Evolutionary conservation across 2,329 filamentous ascomycete genomes (phyloP).

Genomic region (Graphium sp.): DNA sequence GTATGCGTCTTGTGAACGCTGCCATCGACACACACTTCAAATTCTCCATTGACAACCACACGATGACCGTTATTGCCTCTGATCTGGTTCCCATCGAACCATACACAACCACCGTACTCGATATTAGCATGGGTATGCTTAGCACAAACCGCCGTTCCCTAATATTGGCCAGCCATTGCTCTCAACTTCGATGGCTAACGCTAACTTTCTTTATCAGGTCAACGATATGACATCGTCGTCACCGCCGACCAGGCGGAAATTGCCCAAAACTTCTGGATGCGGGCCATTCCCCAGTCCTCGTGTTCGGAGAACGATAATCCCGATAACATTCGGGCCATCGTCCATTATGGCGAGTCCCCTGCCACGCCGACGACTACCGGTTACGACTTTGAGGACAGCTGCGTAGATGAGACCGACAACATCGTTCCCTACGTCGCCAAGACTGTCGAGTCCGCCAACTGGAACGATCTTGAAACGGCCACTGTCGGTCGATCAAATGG

Average conservation of each 20-base stretch:
- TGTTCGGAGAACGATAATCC: constrained; percentile 21
- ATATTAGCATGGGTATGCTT: constrained; percentile 23
- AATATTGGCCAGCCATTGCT: background rate
- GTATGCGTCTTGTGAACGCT: constrained; percentile 28
- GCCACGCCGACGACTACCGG: constrained; percentile 6
- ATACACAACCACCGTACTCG: constrained; percentile 31
- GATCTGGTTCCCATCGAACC: constrained; percentile 42
- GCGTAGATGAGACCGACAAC: constrained; percentile 17
- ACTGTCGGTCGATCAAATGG: constrained; percentile 10
- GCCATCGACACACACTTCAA: constrained; percentile 24
- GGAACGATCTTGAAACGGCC: constrained; percentile 13
- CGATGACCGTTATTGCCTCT: constrained; percentile 35
- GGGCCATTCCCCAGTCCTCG: constrained; percentile 21
- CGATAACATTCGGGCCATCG: constrained; percentile 28
- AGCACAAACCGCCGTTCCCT: too few species aligned
- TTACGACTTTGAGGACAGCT: constrained; percentile 9
- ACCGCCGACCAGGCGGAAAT: constrained; percentile 17
- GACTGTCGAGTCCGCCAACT: constrained; percentile 13
- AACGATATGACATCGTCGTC: constrained; percentile 28
- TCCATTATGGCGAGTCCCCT: constrained; percentile 19
- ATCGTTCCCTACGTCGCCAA: constrained; percentile 16
- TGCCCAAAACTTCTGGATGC: constrained; percentile 26
- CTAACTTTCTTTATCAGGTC: constrained; percentile 7
- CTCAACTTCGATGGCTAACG: background rate
- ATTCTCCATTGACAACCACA: constrained; percentile 39